Evolutionary conservation across 768 basidiomycete species (phyloP), one percentile per base, ranked within the genome.

Genomic region (Rhizopogon roseolus): DNA sequence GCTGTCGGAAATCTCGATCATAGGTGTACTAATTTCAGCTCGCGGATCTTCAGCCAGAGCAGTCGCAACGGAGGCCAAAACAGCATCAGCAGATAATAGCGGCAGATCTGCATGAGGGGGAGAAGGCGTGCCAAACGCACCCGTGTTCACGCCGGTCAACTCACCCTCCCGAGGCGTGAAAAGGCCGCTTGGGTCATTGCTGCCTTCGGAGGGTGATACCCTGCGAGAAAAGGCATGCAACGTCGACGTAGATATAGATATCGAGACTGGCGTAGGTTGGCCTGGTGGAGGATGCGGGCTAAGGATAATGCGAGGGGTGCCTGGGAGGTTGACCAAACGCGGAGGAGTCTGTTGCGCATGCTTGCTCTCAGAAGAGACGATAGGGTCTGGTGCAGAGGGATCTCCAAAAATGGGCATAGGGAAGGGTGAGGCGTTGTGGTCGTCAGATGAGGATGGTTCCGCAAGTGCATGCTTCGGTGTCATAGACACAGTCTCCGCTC

Each of bases 371-470:
- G 9, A 27, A 52, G 42, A 52, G 19, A 28, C 13, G 14, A 70
- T 65, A 13, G 73, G 72, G 53, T 79, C 76, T 13, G 70, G 67
- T 13, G 73, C 68, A 29, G 60, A 63, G 27, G 73, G 70, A 58
- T 78, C 70, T 6, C 76, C 76, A 7, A 65, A 69, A 41, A 77
- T 58, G 17, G 76, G 76, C 67, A 75, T 72, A 9, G 75, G 72
- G 44, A 52, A 48, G 45, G 13, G 16, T 7, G 50, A 41, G 16
- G 11, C 8, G 5, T 28, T 51, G 25, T 28, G 44, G 16, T 50
- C 22, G 9, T 46, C 32, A 34, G 10, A 48, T 48, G 46, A 25
- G 19, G 34, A n/a, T 22, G 1, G 22, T 48, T 48, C 34, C 14
- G 16, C 34, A 48, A 34, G 22, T 14, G 46, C 7, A 48, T 14